Base-by-base conservation (phyloP, 306 rosid species). In the Luffa aegyptiaca region DNA sequence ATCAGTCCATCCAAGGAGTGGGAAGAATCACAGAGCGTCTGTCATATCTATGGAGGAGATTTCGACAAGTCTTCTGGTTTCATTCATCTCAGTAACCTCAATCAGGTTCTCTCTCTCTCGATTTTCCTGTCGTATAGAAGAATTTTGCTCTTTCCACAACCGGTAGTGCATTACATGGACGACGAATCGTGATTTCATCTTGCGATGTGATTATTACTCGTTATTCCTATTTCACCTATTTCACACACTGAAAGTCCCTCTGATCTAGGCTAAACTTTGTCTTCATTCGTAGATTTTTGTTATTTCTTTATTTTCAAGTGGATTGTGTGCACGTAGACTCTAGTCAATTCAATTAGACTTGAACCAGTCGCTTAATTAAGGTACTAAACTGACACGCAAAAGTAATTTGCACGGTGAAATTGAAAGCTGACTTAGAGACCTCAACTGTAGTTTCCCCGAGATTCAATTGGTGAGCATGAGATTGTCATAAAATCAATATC, bases 51-150 rank as follows among this genome's bases (percentile, higher is more conserved):
- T 64, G 94, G 97, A 35, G 93, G 95, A 14, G 84, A 88, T 0
- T 88, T 91, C 78, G 98, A 94, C 79, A 91, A 84, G 75, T 79
- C 86, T 68, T 87, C 93, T 44, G 85, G 84, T 41, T 94, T 92
- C 89, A 87, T 94, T 81, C 98, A 94, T 85, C 96, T 94, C 62
- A 92, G 97, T 90, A 79, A 81, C 57, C 96, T 89, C 81, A 75
- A 83, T 45, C 98, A 94, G 93, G 97, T 93, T 62, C 16, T n/a
- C 36, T 41, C 81, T 65, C 58, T 3, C 63, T 42, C 8, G n/a
- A 6, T 18, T 52, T 63, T 33, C 37, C 52, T 53, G 9, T 45
- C 74, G 70, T 11, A 68, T 10, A 36, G 31, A n/a, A 35, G 1
- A 17, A 18, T 26, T 3, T 11, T 68, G 45, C 49, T 18, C 44